Evolutionary conservation across 2,329 filamentous ascomycete genomes (phyloP).

Genomic region (Huntiella abstrusa): DNA sequence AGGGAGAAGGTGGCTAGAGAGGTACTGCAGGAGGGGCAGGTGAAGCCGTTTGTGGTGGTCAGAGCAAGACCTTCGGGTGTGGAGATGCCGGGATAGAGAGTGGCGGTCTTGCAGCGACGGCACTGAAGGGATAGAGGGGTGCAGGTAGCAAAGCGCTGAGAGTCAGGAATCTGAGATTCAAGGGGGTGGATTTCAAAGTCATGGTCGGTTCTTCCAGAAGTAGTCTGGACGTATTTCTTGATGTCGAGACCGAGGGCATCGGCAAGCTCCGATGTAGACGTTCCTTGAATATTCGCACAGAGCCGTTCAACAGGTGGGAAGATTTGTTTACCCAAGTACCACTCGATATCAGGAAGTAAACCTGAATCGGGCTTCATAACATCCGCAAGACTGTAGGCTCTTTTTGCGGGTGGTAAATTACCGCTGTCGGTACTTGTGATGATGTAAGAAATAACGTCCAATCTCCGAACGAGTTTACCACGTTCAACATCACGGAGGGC

Average conservation of each 20-base stretch:
- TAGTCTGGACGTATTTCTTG: slow-evolving; percentile 50
- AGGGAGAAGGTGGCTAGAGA: slow-evolving; percentile 52
- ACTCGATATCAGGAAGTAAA: slow-evolving; percentile 81
- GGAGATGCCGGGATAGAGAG: slow-evolving; percentile 59
- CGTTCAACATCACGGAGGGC: slow-evolving; percentile 72
- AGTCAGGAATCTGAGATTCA: slow-evolving; percentile 85
- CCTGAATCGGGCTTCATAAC: slow-evolving; percentile 57
- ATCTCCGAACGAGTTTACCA: slow-evolving; percentile 74
- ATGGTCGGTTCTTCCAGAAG: slow-evolving; percentile 20
- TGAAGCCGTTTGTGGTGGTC: slow-evolving; percentile 55
- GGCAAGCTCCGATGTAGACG: slow-evolving; percentile 73
- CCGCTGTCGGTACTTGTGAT: slow-evolving; percentile 54
- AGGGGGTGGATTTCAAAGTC: slow-evolving; percentile 70
- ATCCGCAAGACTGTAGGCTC: slow-evolving; percentile 74
- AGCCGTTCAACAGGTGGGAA: slow-evolving; percentile 94
- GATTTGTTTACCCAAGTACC: slow-evolving; percentile 96
- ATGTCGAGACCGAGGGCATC: slow-evolving; percentile 88
- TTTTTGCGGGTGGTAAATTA: slow-evolving; percentile 61
- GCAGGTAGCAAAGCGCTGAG: slow-evolving; percentile 72
- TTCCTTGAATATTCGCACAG: slow-evolving; percentile 86
- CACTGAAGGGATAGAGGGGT: slow-evolving; percentile 65
- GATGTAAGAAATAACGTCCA: slow-evolving; percentile 92
- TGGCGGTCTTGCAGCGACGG: slow-evolving; percentile 54
- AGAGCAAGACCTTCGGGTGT: slow-evolving; percentile 27
- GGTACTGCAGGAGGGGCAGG: slow-evolving; percentile 51